Percentiles rank a stretch among this genome's conserved stretches.
Evolutionary conservation across 352 stramenopile genomes (phyloP).

Genomic region (Phytophthora megakarya): DNA sequence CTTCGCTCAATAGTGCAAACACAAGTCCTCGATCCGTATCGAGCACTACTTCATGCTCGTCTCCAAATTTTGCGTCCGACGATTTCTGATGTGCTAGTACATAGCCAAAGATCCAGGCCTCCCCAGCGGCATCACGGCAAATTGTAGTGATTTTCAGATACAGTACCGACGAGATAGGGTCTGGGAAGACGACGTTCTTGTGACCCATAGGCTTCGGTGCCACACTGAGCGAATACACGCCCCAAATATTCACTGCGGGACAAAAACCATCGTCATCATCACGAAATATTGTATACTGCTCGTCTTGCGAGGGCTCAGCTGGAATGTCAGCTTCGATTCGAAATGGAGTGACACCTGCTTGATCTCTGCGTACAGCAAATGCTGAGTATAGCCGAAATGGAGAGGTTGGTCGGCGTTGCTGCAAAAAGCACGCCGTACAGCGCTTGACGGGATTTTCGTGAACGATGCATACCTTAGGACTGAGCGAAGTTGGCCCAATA

Average conservation of each 20-base stretch:
- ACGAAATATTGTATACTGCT: slow-evolving; percentile 35
- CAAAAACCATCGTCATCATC: slow-evolving; percentile 38
- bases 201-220: slow-evolving; percentile 12
- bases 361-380: slow-evolving; percentile 20
- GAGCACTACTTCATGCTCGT: slow-evolving; percentile 28
- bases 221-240: slow-evolving; percentile 26
- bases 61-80: slow-evolving; percentile 7
- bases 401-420: slow-evolving; percentile 24
- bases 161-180: slow-evolving; percentile 26
- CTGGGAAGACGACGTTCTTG: slow-evolving; percentile 24
- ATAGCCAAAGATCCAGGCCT: slow-evolving; percentile 37
- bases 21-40: slow-evolving; percentile 28
- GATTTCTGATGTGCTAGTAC: slow-evolving; percentile 23
- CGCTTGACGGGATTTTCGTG: slow-evolving; percentile 33
- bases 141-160: slow-evolving; percentile 35
- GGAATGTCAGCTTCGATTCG: slow-evolving; percentile 32
- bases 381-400: slow-evolving; percentile 39
- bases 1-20: slow-evolving; percentile 26
- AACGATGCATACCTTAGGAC: slow-evolving; percentile 17
- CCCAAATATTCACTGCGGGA: slow-evolving; percentile 43
- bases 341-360: slow-evolving; percentile 11
- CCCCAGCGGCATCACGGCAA: slow-evolving; percentile 33
- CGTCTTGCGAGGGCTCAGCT: slow-evolving; percentile 3
- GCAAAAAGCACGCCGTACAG: slow-evolving; percentile 36
- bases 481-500: slow-evolving; percentile 15